Base-by-base conservation (phyloP, 2,329 filamentous ascomycete species). In the Exophiala xenobiotica region DNA sequence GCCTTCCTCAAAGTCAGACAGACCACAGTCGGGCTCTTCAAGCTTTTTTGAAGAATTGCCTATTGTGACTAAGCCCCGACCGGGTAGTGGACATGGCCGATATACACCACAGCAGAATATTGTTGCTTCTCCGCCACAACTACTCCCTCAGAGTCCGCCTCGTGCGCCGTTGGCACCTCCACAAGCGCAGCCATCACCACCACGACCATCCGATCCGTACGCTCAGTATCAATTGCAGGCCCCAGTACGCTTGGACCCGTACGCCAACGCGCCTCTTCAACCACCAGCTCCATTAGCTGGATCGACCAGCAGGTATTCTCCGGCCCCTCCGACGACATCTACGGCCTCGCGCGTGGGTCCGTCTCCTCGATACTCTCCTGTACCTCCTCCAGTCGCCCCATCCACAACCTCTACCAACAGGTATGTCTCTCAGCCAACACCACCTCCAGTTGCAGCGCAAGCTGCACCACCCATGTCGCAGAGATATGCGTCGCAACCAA, bases 21-120 rank as follows among this genome's bases (percentile, higher is more conserved):
- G 46, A 19, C 33, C 55, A 43, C 63, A 42, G 39, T 46, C 42
- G 56, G 61, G 40, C 22, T 46, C 63, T 29, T 62, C 65, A 53
- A 82, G 78, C 60, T 92, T 92, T 66, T 92, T 90, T 59, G 88
- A 91, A 68, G 88, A 92, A 48, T 74, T 92, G 18, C 88, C 88
- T 1, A 68, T 86, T 45, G 68, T 78, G 1, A 69, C 79, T 3
- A 85, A 78, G 63, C 78, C 82, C n/a, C 79, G 85, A 20, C 80
- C 82, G 14, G 75, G 77, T 19, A 70, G 51, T 9, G 27, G 19
- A 6, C 64, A 67, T 18, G 72, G 70, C 4, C 68, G 71, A 49
- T 72, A 73, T 58, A 66, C 68, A 35, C 68, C 72, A 38, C 65
- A 67, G 31, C 64, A 67, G 8, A 63, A 61, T 44, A 62, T 46